Evolutionary conservation across 2,329 filamentous ascomycete genomes (phyloP), one percentile per base, ranked within the genome.

Genomic region (Fusarium sp.): DNA sequence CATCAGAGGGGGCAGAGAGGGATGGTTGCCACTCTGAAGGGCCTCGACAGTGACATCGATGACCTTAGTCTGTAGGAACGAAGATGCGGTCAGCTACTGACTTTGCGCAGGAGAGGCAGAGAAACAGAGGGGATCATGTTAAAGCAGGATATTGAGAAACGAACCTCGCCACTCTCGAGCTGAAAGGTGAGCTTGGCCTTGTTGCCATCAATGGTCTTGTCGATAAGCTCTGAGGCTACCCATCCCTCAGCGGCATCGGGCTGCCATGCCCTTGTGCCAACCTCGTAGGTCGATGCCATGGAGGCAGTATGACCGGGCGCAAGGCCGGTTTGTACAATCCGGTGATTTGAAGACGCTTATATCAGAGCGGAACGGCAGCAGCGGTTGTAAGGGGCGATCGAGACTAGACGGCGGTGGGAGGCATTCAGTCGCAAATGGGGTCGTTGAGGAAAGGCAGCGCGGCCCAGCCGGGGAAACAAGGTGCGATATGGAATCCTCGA

Each of bases 211-310:
- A 93, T 84, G 61, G 87, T 86, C 86, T 96, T 97, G 82, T 92
- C 91, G 79, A 91, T 86, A 75, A 99, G 91, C 86, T 98, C 94
- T 50, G 96, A 97, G 79, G 94, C 92, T 80, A 99, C 89, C 95
- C 96, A 99, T 83, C 96, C 96, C 82, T 99, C 95, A 67, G 92
- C 92, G 80, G 89, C 84, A 85, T 99, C 96, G 76, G 96, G 94
- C 87, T 98, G 96, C 96, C 96, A 99, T 79, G 94, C 96, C 88
- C 93, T 90, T 77, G 95, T 98, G 79, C 95, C 96, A 78, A 97
- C 89, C 86, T 98, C 94, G 84, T 96, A 98, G 79, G 89, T 93
- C 82, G 96, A 92, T 84, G 93, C 93, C 94, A 97, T 97, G 82
- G 79, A 80, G 79, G 74, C 73, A 64, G 61, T 74, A 67, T 68